Conservation (phyloP, 768 basidiomycete species). For the Rickenella mellea region DNA sequence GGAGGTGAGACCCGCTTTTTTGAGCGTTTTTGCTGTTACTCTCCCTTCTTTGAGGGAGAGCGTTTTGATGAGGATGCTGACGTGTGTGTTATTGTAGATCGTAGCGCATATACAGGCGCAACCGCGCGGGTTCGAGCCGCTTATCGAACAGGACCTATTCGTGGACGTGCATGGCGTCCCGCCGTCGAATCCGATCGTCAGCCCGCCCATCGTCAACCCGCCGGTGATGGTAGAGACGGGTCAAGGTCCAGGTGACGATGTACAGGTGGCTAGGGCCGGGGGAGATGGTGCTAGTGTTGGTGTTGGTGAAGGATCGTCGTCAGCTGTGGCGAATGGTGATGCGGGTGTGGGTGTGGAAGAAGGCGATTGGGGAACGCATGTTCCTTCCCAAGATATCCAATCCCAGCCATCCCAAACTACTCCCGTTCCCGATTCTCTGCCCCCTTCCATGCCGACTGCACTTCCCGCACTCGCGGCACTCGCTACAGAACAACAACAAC, state of each 20-base stretch:
- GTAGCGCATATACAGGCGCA: conserved; percentile 48
- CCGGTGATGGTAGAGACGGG: too few species aligned
- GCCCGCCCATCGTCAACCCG: background rate
- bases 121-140: conserved; percentile 51
- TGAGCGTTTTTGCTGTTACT: background rate
- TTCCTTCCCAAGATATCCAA: too few species aligned
- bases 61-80: background rate
- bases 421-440: background rate
- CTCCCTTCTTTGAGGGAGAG: too few species aligned
- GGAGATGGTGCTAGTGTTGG: background rate
- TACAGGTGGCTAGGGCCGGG: too few species aligned
- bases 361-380: too few species aligned
- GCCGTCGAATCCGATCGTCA: conserved; percentile 45
- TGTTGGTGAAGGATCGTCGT: background rate
- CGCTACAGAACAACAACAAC: too few species aligned
- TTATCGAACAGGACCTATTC: conserved; percentile 66
- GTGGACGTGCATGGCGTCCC: conserved; percentile 55
- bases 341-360: too few species aligned
- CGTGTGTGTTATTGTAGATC: conserved; percentile 34
- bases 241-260: too few species aligned
- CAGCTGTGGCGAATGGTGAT: background rate
- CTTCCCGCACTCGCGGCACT: too few species aligned
- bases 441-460: too few species aligned
- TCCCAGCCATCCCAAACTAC: background rate
- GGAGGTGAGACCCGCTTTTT: conserved; percentile 38